Base-by-base conservation (phyloP, 495 filamentous ascomycete species). In the Achaetomiella virescens region DNA sequence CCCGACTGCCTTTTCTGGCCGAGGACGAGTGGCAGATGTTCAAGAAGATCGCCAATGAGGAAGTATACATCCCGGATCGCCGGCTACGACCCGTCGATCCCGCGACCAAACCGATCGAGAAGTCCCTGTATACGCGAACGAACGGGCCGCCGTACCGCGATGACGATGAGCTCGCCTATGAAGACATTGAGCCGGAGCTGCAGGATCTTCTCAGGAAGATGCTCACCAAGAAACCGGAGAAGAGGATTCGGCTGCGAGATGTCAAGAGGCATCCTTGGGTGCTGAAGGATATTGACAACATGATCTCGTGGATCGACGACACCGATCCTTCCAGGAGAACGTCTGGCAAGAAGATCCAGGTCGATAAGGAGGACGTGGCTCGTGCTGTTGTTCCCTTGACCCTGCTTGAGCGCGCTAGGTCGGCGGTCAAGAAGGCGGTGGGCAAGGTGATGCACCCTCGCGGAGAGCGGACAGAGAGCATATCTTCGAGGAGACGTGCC, bases 221-320 rank as follows among this genome's bases (percentile, higher is more conserved):
- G 67, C 78, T 99, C 48, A 85, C 81, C 57, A 97, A 97, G 73
- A 87, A 97, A 65, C 93, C 92, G 0, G 75, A 85, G 31, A 84
- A 90, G 68, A 81, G 93, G 44, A 96, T 99, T 59, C 85, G 85
- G 2, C 72, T 99, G 46, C 87, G 85, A 58, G 92, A 97, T 63
- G 92, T 97, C 61, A 97, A 97, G 67, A 88, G 86, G 52, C 93
- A 99, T 63, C 86, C 88, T n/a, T 99, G 93, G 91, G 86, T 96
- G 33, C 76, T 91, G n/a, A 70, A 84, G 43, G 92, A 85, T 41
- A 81, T 99, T 43, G 72, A 79, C 29, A 85, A 96, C 60, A 81
- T 85, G 41, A 73, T 80, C 21, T 72, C 75, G 3, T 99, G 93
- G 93, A 81, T 97, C 15, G 90, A 97, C 60, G 89, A 96, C 53